Evolutionary conservation across 176 grass and related monocot species (phyloP), one percentile per base, ranked within the genome.

Genomic region (Lolium perenne): DNA sequence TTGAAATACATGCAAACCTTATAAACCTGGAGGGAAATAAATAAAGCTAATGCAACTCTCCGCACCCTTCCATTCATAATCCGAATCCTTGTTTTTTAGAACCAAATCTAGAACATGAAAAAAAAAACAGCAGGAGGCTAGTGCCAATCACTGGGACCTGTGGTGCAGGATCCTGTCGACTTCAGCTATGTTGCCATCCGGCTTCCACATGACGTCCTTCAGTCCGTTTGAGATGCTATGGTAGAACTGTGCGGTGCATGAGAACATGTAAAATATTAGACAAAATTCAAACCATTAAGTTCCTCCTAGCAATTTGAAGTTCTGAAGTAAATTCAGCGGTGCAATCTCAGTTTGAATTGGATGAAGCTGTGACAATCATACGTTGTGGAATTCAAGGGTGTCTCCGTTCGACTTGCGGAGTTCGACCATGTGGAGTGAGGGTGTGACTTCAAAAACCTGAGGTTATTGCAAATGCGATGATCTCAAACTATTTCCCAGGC

Each of bases 391-490:
- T 51, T 99, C 97, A 5, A 99, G 84, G 6, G 97, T 99, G 59
- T 99, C 97, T 1, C 97, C 97, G 3, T 94, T 99, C 1, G 94
- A 92, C 53, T 99, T 99, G 75, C 94, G 94, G 23, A 99, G 76
- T 77, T 99, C 97, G 6, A 99, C 97, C 88, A 99, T 94, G 74
- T 88, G 94, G 65, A 99, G 83, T 1, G 97, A 94, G 38, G 97
- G 97, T 6, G 92, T 90, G 78, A 99, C 94, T 86, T 97, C 92
- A 80, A 99, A 97, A 75, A 99, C 97, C 97, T 98, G 84, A 17
- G 35, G 15, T 55, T 55, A 54, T 29, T 6, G 83, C 12, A 62
- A 64, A 76, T 66, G 64, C 73, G 49, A 73, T 13, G 7, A 78
- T 61, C 67, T 94, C 57, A 89, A 46, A 21, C 20, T 13, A 73